Evolutionary conservation across 129 eudicot species (phyloP).

Genomic region (Pulicaria dysenterica): DNA sequence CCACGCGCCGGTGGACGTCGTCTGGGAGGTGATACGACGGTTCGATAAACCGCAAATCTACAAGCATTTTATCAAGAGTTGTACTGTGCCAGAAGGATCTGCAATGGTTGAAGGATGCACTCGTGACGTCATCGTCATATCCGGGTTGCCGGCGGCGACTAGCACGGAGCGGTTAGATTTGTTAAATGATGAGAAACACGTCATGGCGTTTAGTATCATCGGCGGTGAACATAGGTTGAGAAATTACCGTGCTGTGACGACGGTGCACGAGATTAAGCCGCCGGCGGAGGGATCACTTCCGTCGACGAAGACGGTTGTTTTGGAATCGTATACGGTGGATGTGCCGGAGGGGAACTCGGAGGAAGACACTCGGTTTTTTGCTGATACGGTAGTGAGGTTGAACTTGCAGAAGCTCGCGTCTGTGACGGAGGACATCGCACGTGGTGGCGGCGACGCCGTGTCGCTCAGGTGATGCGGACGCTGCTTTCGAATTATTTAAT

Average conservation of each 20-base stretch:
- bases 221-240: constrained; percentile 85
- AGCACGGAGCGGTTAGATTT: constrained; percentile 76
- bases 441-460: not conserved
- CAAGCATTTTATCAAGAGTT: constrained; percentile 91
- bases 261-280: constrained; percentile 47
- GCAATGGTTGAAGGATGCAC: constrained; percentile 53
- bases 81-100: constrained; percentile 43
- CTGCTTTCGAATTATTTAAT: no score
- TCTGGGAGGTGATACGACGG: constrained; percentile 75
- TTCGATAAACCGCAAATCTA: constrained; percentile 82
- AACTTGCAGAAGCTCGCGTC: constrained; percentile 78
- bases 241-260: constrained; percentile 69
- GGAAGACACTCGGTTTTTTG: constrained; percentile 84
- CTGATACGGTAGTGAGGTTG: constrained; percentile 79
- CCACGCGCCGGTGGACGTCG: constrained; percentile 63
- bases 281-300: constrained; percentile 24
- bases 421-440: constrained; percentile 44
- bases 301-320: constrained; percentile 45
- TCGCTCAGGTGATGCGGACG: not conserved
- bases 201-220: constrained; percentile 64
- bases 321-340: constrained; percentile 79
- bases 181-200: constrained; percentile 62
- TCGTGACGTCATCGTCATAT: constrained; percentile 68
- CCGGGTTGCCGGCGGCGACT: constrained; percentile 83
- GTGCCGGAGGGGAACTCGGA: constrained; percentile 83